Evolutionary conservation across 768 basidiomycete genomes (phyloP).

Genomic region (Termitomyces sp.): DNA sequence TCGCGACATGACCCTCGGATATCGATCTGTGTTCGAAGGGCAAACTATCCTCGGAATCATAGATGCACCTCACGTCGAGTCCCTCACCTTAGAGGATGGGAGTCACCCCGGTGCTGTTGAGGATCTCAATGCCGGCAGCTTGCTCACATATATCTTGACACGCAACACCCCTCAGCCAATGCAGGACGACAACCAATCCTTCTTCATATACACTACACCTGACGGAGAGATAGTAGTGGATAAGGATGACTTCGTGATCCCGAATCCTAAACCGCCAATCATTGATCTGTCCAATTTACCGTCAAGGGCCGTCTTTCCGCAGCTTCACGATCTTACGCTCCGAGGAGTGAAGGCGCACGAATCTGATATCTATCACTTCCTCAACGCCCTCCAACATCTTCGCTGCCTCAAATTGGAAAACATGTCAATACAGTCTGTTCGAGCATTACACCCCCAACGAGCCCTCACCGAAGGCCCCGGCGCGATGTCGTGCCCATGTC

Average conservation of each 20-base stretch:
- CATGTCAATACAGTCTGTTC: constrained; percentile 33
- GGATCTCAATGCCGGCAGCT: constrained; percentile 38
- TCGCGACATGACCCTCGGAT: constrained; percentile 41
- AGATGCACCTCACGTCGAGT: constrained; percentile 36
- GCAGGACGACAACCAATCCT: constrained; percentile 14
- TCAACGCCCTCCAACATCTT: constrained; percentile 28
- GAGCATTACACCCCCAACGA: constrained; percentile 28
- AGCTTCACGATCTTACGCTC: constrained; percentile 34
- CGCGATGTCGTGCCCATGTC: constrained; percentile 28
- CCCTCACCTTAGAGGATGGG: constrained; percentile 44
- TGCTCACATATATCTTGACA: constrained; percentile 39
- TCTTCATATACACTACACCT: constrained; percentile 10
- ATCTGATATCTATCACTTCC: constrained; percentile 30
- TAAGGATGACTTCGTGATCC: background rate
- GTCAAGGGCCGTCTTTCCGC: constrained; percentile 23
- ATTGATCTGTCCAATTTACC: background rate
- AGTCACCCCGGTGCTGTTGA: constrained; percentile 39
- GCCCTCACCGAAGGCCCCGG: constrained; percentile 10
- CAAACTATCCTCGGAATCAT: constrained; percentile 38
- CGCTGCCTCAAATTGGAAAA: constrained; percentile 32
- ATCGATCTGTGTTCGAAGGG: constrained; percentile 38
- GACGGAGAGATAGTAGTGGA: constrained; percentile 2
- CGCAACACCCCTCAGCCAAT: constrained; percentile 22
- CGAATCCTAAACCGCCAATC: background rate
- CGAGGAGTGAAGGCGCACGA: constrained; percentile 35